Conservation (phyloP, 2,329 filamentous ascomycete genomes). For the Botrytis medusae region DNA sequence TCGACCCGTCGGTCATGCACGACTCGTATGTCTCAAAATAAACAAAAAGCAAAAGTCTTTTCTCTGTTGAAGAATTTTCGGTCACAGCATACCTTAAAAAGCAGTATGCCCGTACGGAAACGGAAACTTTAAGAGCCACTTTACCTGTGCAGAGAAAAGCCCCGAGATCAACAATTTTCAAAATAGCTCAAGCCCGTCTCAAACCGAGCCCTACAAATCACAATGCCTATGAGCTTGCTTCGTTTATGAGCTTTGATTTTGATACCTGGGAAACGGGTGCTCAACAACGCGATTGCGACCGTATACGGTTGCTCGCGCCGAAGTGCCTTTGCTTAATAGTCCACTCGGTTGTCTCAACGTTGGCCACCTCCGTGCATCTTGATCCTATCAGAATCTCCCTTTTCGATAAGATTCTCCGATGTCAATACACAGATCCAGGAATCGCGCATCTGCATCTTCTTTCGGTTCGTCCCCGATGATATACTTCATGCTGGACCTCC, state of each 20-base stretch:
- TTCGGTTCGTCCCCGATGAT: conserved; percentile 19
- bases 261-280: not conserved
- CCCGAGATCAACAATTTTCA: conserved; percentile 9
- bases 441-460: conserved; percentile 18
- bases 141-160: conserved; percentile 2
- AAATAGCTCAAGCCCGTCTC: not conserved
- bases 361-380: not conserved
- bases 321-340: conserved; percentile 2
- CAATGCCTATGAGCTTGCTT: not conserved
- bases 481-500: not conserved
- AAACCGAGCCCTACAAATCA: not conserved
- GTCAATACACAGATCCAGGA: not conserved
- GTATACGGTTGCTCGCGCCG: conserved; percentile 7
- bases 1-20: not conserved
- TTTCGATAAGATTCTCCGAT: conserved; percentile 3
- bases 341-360: not conserved
- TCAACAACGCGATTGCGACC: conserved; percentile 11
- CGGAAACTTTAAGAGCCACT: not conserved
- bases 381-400: not conserved
- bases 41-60: not conserved
- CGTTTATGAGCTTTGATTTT: not conserved
- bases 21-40: not conserved
- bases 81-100: not conserved
- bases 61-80: conserved; percentile 6
- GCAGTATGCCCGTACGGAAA: conserved; percentile 3